These are phyloP conservation scores for Lindgomyces ingoldianus DNA, from an alignment of 495 filamentous ascomycete genomes.

Conservation along the genomic window DNA sequence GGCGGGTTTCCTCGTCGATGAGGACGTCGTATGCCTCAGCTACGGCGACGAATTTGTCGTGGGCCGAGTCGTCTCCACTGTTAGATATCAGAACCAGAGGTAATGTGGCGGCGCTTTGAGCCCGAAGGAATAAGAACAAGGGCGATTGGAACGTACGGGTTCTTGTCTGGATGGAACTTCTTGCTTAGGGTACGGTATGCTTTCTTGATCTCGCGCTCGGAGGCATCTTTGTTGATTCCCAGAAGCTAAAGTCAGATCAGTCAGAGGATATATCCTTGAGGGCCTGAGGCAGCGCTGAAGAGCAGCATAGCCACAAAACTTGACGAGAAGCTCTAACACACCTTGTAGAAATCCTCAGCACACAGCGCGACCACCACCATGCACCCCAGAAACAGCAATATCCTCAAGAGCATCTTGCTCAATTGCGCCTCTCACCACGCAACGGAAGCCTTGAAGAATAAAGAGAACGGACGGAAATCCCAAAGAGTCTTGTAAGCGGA, in stretches of 20 bases:
- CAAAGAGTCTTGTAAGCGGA: neutral
- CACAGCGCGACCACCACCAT: constrained; percentile 45
- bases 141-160: constrained; percentile 68
- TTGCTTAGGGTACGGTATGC: constrained; percentile 92
- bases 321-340: constrained; percentile 39
- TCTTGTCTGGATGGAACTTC: constrained; percentile 98
- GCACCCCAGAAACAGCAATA: constrained; percentile 29
- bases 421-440: constrained; percentile 2
- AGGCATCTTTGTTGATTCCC: constrained; percentile 76
- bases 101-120: neutral
- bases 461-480: constrained; percentile 22
- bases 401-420: constrained; percentile 29
- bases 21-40: constrained; percentile 97
- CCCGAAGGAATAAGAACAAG: constrained; percentile 14
- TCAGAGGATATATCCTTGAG: constrained; percentile 4
- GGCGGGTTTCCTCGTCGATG: constrained; percentile 73
- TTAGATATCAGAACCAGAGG: constrained; percentile 45
- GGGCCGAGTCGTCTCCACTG: constrained; percentile 74
- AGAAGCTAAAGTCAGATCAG: constrained; percentile 58
- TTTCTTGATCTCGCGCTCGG: constrained; percentile 90
- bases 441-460: constrained; percentile 2
- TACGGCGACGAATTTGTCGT: constrained; percentile 91
- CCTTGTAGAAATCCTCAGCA: constrained; percentile 90
- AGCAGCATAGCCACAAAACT: neutral
- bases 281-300: neutral